Percentiles rank a stretch among this genome's conserved stretches.
Evolutionary conservation across 129 eudicot genomes (phyloP).

Genomic region (Escallonia herrerae): DNA sequence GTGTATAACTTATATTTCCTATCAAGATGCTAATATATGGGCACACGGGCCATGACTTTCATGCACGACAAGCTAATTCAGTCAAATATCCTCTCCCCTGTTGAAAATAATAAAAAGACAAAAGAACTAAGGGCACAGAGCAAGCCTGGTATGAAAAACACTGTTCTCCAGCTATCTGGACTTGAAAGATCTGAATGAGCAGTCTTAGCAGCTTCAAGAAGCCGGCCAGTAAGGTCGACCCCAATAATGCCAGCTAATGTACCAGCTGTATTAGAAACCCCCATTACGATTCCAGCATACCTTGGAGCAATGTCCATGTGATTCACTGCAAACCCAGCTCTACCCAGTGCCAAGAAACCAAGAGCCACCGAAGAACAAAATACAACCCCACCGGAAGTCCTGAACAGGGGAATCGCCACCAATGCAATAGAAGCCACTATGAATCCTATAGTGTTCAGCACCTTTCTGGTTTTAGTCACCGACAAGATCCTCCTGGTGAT

Average conservation of each 20-base stretch:
- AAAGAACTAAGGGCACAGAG: slow-evolving; percentile 67
- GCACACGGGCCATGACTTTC: not conserved
- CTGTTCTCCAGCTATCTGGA: slow-evolving; percentile 78
- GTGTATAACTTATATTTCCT: not conserved
- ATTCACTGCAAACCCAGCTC: slow-evolving; percentile 95
- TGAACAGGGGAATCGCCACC: slow-evolving; percentile 64
- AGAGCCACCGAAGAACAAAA: slow-evolving; percentile 79
- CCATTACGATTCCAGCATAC: slow-evolving; percentile 93
- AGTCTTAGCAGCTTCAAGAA: slow-evolving; percentile 78
- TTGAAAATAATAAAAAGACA: slow-evolving; percentile 58
- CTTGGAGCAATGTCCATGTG: slow-evolving; percentile 94
- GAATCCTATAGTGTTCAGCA: slow-evolving; percentile 68
- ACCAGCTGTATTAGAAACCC: slow-evolving; percentile 92
- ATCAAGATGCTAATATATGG: not conserved
- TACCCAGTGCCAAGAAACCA: slow-evolving; percentile 83
- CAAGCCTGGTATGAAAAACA: slow-evolving; percentile 65
- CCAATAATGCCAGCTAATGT: slow-evolving; percentile 87
- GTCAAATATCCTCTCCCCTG: slow-evolving; percentile 85
- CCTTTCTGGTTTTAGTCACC: slow-evolving; percentile 70
- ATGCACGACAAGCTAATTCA: slow-evolving; percentile 25
- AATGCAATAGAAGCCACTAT: slow-evolving; percentile 73
- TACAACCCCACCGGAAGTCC: slow-evolving; percentile 73
- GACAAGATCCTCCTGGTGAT: slow-evolving; percentile 67
- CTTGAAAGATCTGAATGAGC: slow-evolving; percentile 55
- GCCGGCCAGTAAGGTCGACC: slow-evolving; percentile 76